Base-by-base conservation (phyloP, 2,329 filamentous ascomycete species). In the Capronia epimyces region DNA sequence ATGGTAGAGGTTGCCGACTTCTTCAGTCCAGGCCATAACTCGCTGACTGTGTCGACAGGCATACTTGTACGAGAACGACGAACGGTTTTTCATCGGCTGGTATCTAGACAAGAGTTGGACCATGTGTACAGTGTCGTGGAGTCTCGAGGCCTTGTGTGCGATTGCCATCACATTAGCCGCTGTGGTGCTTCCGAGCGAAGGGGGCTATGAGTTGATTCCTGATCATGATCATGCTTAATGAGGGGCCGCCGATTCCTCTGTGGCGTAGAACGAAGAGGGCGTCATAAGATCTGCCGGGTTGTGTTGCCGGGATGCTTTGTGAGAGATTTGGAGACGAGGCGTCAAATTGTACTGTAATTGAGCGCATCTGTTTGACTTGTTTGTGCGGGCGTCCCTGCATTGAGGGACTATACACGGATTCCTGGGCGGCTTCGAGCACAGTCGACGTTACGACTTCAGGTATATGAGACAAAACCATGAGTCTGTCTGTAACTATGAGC, bases 41-140 rank as follows among this genome's bases (percentile, higher is more conserved):
- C 16, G 37, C 51, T 58, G 39, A 58, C 32, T 8, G 21, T 1
- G 16, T 32, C 10, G 15, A 34, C 60, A 95, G 89, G 83, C 87
- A 15, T 93, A 88, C 65, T 76, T 95, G 15, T 90, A 82, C 67
- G 84, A 95, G 59, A 77, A 91, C 64, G 87, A 95, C 66, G 80
- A 86, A 43, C 83, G 87, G 60, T 96, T 96, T 66, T 82, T 84
- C 63, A 78, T 80, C 0, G 89, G 89, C 53, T 96, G 89, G 87
- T 75, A 77, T 52, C 77, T 96, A 48, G 89, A 87, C 63, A 80
- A 79, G 47, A 87, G 86, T 1, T 96, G 87, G 81, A 79, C 85
- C 25, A 78, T 95, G 48, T 82, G 80, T 65, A 83, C 79, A 20
- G 71, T 79, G 21, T 81, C 78, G 60, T 83, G 80, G 78, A 72